A percentile compares a stretch with the other conserved stretches of the same genome.
These are phyloP conservation scores for Colletotrichum gigasporum DNA, from an alignment of 2,329 filamentous ascomycete genomes.

Conservation along the genomic window DNA sequence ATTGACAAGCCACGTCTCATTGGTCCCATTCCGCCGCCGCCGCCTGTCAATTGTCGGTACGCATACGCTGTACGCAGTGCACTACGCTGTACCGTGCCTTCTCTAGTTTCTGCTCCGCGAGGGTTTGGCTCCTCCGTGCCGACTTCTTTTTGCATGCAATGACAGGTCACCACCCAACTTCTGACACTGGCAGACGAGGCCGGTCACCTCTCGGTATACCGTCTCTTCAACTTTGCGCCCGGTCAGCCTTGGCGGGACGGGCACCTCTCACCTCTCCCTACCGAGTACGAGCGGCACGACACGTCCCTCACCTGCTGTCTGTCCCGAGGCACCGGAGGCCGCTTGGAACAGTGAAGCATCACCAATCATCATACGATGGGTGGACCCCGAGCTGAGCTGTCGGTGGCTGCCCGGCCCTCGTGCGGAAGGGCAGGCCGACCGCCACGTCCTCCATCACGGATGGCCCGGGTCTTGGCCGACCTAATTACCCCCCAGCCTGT, in stretches of 20 bases:
- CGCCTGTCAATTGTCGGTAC: neutral
- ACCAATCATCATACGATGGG: neutral
- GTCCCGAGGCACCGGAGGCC: neutral
- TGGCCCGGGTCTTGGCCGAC: neutral
- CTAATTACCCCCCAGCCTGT: neutral
- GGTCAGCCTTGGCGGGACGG: no score
- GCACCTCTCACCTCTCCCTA: neutral
- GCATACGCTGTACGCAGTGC: neutral
- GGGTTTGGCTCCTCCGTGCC: no score
- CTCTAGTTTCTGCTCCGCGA: no score
- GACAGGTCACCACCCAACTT: neutral
- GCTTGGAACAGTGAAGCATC: neutral
- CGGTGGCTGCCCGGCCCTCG: slow-evolving; percentile 1
- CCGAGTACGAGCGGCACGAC: neutral
- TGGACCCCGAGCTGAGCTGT: neutral
- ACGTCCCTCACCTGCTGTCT: neutral
- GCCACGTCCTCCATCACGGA: slow-evolving; percentile 1
- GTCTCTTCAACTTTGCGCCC: no score
- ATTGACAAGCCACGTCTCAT: neutral
- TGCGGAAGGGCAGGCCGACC: neutral
- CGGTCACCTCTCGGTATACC: neutral
- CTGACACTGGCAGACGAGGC: neutral
- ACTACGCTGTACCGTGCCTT: no score
- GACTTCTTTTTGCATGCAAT: no score
- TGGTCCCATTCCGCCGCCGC: slow-evolving; percentile 18